A percentile compares a stretch with the other conserved stretches of the same genome.
Conservation (phyloP, 2,329 filamentous ascomycete species). For the Exophiala phaeomuriformis region DNA sequence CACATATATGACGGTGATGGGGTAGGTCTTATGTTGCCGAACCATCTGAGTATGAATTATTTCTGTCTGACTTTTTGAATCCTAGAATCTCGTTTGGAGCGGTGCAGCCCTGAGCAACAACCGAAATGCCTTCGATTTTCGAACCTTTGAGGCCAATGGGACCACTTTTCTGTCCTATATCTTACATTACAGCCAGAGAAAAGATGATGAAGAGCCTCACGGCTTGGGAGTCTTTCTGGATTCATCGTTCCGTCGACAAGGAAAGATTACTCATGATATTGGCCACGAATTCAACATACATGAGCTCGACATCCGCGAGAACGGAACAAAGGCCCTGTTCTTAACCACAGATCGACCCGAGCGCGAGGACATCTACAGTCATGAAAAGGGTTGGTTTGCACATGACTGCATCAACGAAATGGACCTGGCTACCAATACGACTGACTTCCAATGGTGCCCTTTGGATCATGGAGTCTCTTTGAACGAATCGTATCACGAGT, state of each 20-base stretch:
- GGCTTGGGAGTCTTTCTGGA: slow-evolving; percentile 1
- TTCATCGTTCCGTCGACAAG: background rate
- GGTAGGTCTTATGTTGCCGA: background rate
- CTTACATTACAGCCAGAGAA: background rate
- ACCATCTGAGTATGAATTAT: background rate
- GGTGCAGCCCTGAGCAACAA: slow-evolving; percentile 2
- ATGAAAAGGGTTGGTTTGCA: slow-evolving; percentile 34
- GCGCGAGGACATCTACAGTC: slow-evolving; percentile 11
- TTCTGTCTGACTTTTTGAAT: background rate
- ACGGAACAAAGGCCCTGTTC: slow-evolving; percentile 1
- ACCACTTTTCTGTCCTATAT: slow-evolving; percentile 1
- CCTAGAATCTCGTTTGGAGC: slow-evolving; percentile 8
- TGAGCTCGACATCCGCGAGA: slow-evolving; percentile 15
- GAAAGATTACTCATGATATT: background rate
- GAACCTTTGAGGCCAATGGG: slow-evolving; percentile 3
- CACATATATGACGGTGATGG: slow-evolving; percentile 9
- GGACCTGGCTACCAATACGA: slow-evolving; percentile 36
- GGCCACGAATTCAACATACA: slow-evolving; percentile 12
- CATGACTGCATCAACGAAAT: slow-evolving; percentile 42
- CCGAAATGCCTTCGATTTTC: slow-evolving; percentile 11
- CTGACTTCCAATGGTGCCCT: slow-evolving; percentile 43
- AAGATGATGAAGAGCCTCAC: background rate
- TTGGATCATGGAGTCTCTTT: slow-evolving; percentile 36
- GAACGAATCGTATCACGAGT: slow-evolving; percentile 5
- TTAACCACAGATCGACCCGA: background rate